phyloP scores from a whole-genome alignment of 176 grass and related monocot species.

The Bolboschoenus planiculmis region DNA sequence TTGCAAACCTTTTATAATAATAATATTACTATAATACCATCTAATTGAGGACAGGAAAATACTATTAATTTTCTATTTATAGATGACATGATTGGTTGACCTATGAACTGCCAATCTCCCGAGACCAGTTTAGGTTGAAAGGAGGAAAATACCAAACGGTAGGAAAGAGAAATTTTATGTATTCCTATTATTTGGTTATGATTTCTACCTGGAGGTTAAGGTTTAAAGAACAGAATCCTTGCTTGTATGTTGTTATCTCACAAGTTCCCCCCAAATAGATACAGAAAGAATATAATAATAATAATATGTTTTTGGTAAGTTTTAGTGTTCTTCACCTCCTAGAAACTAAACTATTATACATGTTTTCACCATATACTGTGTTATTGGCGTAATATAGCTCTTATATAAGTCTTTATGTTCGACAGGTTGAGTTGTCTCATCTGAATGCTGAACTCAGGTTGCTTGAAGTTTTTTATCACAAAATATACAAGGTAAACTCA shows the following conservation, averaged over 20 bases:
- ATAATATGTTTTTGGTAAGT: background rate
- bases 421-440: conserved; percentile 78
- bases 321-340: background rate
- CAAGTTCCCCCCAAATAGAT: background rate
- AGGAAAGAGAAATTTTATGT: background rate
- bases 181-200: background rate
- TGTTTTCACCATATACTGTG: background rate
- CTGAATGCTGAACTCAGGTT: conserved; percentile 80
- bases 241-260: background rate
- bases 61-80: background rate
- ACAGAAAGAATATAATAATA: background rate
- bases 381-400: background rate
- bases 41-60: background rate
- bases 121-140: background rate
- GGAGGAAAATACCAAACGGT: background rate
- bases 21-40: background rate
- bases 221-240: background rate
- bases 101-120: background rate
- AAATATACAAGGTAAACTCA: conserved; percentile 89
- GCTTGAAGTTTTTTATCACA: conserved; percentile 99
- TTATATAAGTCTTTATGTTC: conserved; percentile 16
- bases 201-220: background rate
- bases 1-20: background rate
- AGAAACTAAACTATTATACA: background rate
- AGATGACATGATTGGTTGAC: background rate